Conservation (phyloP, 148 eudicot genomes). For the Fallopia convolvulus region DNA sequence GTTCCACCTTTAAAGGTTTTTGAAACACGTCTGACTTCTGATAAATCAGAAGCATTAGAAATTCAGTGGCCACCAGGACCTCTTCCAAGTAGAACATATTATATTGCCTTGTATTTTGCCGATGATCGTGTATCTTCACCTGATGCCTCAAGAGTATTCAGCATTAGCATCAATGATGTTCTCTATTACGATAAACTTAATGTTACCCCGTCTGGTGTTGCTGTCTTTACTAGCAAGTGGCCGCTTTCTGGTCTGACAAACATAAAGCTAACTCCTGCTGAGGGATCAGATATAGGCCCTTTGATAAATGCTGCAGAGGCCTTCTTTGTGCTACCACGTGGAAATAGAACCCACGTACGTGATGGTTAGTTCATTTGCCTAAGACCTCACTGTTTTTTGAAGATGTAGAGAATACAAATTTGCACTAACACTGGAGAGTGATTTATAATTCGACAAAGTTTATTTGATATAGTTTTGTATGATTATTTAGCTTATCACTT, state of each 20-base stretch:
- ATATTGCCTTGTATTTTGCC: slow-evolving; percentile 82
- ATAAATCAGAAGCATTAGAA: slow-evolving; percentile 31
- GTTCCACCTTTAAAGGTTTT: slow-evolving; percentile 68
- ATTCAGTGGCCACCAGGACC: slow-evolving; percentile 70
- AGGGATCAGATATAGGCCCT: slow-evolving; percentile 61
- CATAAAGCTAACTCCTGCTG: slow-evolving; percentile 45
- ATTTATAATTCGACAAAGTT: neutral
- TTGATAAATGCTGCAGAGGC: slow-evolving; percentile 80
- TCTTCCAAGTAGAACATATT: slow-evolving; percentile 55
- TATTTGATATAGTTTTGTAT: too few relatives aligned
- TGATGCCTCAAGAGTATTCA: slow-evolving; percentile 38
- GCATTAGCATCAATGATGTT: slow-evolving; percentile 58
- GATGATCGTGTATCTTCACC: slow-evolving; percentile 44
- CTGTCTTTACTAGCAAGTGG: slow-evolving; percentile 77
- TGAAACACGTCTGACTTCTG: slow-evolving; percentile 44
- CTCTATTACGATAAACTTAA: slow-evolving; percentile 40
- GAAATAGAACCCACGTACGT: slow-evolving; percentile 59
- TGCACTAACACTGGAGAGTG: neutral
- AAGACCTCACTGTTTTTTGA: neutral
- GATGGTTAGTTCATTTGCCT: slow-evolving; percentile 45
- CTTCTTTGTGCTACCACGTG: slow-evolving; percentile 45
- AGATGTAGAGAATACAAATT: neutral
- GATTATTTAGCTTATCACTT: too few relatives aligned
- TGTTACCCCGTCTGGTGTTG: slow-evolving; percentile 52
- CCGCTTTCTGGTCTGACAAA: slow-evolving; percentile 69